Base-by-base conservation (phyloP, 176 grass and related monocot genomes). In the Zoysia japonica region DNA sequence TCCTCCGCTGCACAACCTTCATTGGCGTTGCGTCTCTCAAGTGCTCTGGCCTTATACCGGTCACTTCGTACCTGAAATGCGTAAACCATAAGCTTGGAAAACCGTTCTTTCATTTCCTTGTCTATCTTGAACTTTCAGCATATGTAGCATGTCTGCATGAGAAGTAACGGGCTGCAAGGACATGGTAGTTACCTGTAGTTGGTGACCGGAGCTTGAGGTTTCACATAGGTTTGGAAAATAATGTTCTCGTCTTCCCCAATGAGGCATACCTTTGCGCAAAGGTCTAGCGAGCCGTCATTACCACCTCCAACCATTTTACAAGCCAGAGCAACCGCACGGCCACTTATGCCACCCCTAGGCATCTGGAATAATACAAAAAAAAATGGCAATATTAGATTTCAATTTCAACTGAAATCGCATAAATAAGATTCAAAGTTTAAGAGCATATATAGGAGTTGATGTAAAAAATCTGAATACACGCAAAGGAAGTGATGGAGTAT, bases 261-360 rank as follows among this genome's bases (percentile, higher is more conserved):
- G 17, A 97, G 87, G 79, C 91, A 97, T 52, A 93, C 82, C 48
- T 77, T 89, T 5, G 89, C 91, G 45, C 87, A 91, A 70, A 93
- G 85, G 84, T 97, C 87, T 37, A 86, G 1, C 1, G 91, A 91
- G 13, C 91, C 94, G 50, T 97, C 94, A 47, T 71, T 90, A 50
- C 94, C 94, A 59, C 91, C 91, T 42, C 89, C 91, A 12, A 93
- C 94, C 89, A 91, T 86, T 67, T 91, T 97, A 54, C 89, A 93
- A 50, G 67, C 91, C 65, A 97, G 78, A 67, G 94, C 89, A 48
- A 97, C 82, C 2, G 63, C 82, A 15, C 90, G 94, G 0, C 87
- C 87, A 11, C 65, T 61, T 64, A 79, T 62, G 13, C 41, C 55
- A 54, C 82, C 71, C 87, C 85, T 97, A 0, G 89, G 92, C 89